Base-by-base conservation (phyloP, 306 rosid genomes). In the Begonia loranthoides region DNA sequence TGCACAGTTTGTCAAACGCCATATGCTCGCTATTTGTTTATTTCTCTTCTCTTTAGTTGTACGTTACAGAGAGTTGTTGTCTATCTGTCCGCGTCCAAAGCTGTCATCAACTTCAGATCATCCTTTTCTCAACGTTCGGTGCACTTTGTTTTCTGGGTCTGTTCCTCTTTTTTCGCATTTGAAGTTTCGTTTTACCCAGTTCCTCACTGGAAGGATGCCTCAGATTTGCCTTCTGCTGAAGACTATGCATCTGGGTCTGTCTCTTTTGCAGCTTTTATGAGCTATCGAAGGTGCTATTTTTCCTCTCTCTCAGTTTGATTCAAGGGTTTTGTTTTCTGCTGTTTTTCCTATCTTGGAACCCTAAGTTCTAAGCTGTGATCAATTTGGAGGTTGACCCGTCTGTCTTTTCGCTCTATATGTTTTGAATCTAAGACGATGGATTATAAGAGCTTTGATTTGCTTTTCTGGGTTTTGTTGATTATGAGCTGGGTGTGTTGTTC, bases 401-500 rank as follows among this genome's bases (percentile, higher is more conserved):
- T 59, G 22, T 41, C 38, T 49, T 52, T 57, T 38, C 41, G 45
- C 50, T 13, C 5, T 66, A 45, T 45, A 49, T 16, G 56, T 53
- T 71, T 17, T 13, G 63, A 41, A 51, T 63, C 40, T 61, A 5
- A 22, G 43, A 58, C 68, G 78, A 61, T 70, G 80, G 70, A 68
- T 55, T 49, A 9, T 68, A 56, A 66, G 52, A 76, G 79, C 16
- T 13, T 66, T 58, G 66, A 60, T 46, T 54, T 78, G 5, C 59
- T 72, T 46, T 6, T 78, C 48, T 76, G 75, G 73, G 79, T 55
- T 53, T 49, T 67, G 14, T 63, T 76, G 15, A 48, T 73, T 48
- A 61, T 81, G 46, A 76, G 78, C 65, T 60, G 66, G 36, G 47
- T 73, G 12, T 68, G 70, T 33, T 67, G 69, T 61, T 80, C 70